Percentiles rank a stretch among this genome's conserved stretches.
phyloP scores from a whole-genome alignment of 306 rosid species.

The Sphenostylis stenocarpa region DNA sequence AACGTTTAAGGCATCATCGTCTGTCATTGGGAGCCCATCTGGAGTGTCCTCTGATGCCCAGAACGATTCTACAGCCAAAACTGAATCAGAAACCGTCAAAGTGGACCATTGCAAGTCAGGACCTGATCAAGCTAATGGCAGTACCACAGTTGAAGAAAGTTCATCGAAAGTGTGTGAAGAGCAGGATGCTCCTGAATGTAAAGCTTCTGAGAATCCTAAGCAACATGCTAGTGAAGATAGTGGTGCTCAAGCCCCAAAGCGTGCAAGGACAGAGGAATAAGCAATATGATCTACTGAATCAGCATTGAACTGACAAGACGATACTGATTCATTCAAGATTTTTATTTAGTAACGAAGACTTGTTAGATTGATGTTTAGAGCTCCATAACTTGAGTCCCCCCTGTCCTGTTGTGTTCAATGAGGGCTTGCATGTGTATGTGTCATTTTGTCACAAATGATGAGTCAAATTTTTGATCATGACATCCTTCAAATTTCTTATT shows the following conservation, averaged over 20 bases:
- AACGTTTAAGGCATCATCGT: constrained; percentile 46
- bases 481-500: constrained; percentile 22
- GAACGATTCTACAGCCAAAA: constrained; percentile 50
- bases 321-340: constrained; percentile 40
- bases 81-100: constrained; percentile 54
- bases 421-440: constrained; percentile 27
- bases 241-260: constrained; percentile 55
- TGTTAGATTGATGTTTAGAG: constrained; percentile 42
- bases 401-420: constrained; percentile 17
- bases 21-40: constrained; percentile 47
- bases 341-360: constrained; percentile 40
- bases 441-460: constrained; percentile 27
- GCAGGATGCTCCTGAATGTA: constrained; percentile 41
- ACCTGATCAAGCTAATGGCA: constrained; percentile 42
- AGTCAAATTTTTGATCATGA: constrained; percentile 39
- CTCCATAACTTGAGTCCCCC: constrained; percentile 28
- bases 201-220: constrained; percentile 42
- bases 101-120: constrained; percentile 34
- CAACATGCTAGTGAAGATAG: constrained; percentile 44
- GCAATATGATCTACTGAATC: constrained; percentile 41
- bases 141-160: constrained; percentile 34
- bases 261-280: constrained; percentile 59
- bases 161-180: constrained; percentile 35
- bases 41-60: constrained; percentile 46
- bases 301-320: constrained; percentile 48